Evolutionary conservation across 2,329 filamentous ascomycete species (phyloP), one percentile per base, ranked within the genome.

Genomic region (Pyricularia sp.): DNA sequence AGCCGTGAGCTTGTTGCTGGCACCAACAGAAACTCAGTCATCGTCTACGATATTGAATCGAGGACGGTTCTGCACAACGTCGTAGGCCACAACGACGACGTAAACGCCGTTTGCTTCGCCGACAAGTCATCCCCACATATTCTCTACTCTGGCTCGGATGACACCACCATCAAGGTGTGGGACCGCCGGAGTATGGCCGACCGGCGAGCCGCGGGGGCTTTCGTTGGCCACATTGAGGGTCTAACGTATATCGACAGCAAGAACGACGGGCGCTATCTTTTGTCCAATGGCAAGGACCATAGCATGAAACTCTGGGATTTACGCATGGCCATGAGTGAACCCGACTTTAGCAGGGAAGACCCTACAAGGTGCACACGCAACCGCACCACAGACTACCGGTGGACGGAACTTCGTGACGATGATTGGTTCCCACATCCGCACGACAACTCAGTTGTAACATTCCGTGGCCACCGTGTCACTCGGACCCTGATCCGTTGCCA

Each of bases 291-390:
- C 71, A 99, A 98, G 77, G 95, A 99, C 76, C 95, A 98, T 78
- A 94, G 90, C 61, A 97, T 97, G 88, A 98, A 98, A 79, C 85
- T 99, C 0, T 99, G 95, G 95, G 95, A 99, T 77, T 78, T 97
- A 69, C 86, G 94, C 67, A 96, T 92, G 84, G 94, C 93, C 85
- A 92, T 95, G 83, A 88, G 88, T 5, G 90, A 90, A 0, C 85
- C 89, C 42, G 81, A 84, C 68, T 91, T 88, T 70, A 82, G 84
- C 64, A 79, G 82, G 36, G 80, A 88, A 68, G 82, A 88, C 70
- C 83, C 86, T 4, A 79, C 82, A n/a, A 79, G 82, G 59, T 83
- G 86, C 73, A 87, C 85, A 0, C 77, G 85, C 64, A 83, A 85
- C 70, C 93, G 92, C 75, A 90, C 93, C 76, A 94, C 92, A 75